phyloP scores from a whole-genome alignment of 2,329 filamentous ascomycete genomes.

The Neofusicoccum parvum region DNA sequence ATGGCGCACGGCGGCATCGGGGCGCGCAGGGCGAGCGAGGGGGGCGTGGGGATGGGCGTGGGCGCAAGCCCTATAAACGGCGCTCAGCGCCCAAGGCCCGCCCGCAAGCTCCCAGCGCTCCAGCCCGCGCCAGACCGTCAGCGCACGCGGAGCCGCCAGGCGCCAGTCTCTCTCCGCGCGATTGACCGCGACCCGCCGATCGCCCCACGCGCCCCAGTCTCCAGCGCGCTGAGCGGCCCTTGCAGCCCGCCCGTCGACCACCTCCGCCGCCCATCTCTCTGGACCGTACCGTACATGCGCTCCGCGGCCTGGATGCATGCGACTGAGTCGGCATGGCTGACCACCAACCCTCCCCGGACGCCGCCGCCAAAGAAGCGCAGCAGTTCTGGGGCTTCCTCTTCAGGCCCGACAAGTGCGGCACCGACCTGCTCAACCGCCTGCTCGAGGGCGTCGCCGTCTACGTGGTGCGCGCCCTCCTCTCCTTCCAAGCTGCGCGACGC shows the following conservation, averaged over 20 bases:
- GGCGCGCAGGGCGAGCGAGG: not conserved
- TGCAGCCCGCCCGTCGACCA: constrained; percentile 7
- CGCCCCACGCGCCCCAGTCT: constrained; percentile 11
- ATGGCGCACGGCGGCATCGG: constrained; percentile 1
- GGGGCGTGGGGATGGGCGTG: not conserved
- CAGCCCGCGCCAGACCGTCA: not conserved
- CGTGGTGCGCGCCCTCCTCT: constrained; percentile 39
- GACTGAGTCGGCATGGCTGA: constrained; percentile 20
- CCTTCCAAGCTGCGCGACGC: not conserved
- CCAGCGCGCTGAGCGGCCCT: constrained; percentile 17
- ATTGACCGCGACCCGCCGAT: constrained; percentile 19
- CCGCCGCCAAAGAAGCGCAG: constrained; percentile 45
- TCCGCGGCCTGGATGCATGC: constrained; percentile 4
- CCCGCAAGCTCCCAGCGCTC: not conserved
- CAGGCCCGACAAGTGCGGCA: constrained; percentile 54
- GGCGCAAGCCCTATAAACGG: constrained; percentile 11
- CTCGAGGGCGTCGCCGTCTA: constrained; percentile 49
- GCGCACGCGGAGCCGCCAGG: constrained; percentile 5
- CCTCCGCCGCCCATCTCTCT: not conserved
- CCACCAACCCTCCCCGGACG: constrained; percentile 26
- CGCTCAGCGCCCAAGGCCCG: constrained; percentile 4
- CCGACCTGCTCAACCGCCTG: constrained; percentile 48
- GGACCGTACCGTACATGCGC: constrained; percentile 3
- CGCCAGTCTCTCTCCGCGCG: constrained; percentile 12
- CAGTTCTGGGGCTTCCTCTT: constrained; percentile 56